Evolutionary conservation across 495 filamentous ascomycete genomes (phyloP).

Genomic region (Trichocladium antarcticum): DNA sequence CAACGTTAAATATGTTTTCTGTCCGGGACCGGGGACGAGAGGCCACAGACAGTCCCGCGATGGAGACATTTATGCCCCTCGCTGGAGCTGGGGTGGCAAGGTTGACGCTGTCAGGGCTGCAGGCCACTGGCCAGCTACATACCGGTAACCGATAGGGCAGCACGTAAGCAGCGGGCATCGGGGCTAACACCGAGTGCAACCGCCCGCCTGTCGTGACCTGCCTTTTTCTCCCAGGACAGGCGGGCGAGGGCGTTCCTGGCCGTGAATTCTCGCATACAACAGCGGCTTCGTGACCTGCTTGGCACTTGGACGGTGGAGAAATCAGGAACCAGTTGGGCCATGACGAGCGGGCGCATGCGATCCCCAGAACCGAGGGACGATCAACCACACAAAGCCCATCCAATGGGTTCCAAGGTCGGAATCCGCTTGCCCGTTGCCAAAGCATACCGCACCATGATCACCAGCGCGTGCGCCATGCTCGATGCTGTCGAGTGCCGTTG

Average conservation of each 20-base stretch:
- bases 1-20: conserved; percentile 7
- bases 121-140: conserved; percentile 1
- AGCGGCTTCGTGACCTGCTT: conserved; percentile 19
- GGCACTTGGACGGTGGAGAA: conserved; percentile 12
- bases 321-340: conserved; percentile 17
- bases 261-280: conserved; percentile 21
- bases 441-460: not conserved
- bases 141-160: conserved; percentile 6
- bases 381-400: conserved; percentile 1
- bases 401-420: not conserved
- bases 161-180: too few relatives aligned
- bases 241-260: conserved; percentile 6
- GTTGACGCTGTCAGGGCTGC: conserved; percentile 19
- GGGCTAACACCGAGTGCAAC: conserved; percentile 1
- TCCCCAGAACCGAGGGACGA: conserved; percentile 2
- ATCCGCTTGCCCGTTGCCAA: conserved; percentile 2
- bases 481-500: conserved; percentile 17
- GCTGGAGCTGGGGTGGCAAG: conserved; percentile 20
- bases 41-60: conserved; percentile 16
- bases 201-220: too few relatives aligned
- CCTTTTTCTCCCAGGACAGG: too few relatives aligned
- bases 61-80: conserved; percentile 23
- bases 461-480: conserved; percentile 6
- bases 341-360: conserved; percentile 13
- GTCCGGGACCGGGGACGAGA: conserved; percentile 5